phyloP scores from a whole-genome alignment of 345 rosid species.

The Salix brachista region DNA sequence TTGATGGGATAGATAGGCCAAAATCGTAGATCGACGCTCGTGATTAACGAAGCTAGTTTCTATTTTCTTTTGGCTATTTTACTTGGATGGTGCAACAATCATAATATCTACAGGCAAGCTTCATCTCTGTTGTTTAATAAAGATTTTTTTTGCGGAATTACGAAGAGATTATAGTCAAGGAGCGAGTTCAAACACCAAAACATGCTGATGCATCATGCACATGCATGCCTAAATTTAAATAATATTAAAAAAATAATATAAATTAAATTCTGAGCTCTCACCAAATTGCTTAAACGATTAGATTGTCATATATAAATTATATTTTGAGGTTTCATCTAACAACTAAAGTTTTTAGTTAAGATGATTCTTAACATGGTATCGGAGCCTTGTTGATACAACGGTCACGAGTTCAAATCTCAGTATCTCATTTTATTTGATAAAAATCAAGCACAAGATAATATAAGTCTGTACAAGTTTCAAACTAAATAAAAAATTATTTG shows the following conservation, averaged over 20 bases:
- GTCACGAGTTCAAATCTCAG: no score
- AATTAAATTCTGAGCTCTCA: no score
- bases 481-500: no score
- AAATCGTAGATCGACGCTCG: background rate
- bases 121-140: background rate
- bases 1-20: background rate
- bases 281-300: no score
- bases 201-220: constrained; percentile 8
- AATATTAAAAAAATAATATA: no score
- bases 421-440: no score
- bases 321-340: fast-evolving
- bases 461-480: no score
- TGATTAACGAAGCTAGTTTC: background rate
- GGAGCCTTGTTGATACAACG: no score
- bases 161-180: background rate
- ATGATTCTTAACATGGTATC: no score
- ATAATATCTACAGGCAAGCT: background rate
- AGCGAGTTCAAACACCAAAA: constrained; percentile 12
- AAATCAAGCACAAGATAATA: no score
- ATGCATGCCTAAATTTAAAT: constrained; percentile 1
- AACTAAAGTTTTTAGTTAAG: no score
- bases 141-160: background rate
- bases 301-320: no score
- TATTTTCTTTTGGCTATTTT: background rate
- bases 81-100: background rate